Evolutionary conservation across 2,329 filamentous ascomycete species (phyloP), one percentile per base, ranked within the genome.

Genomic region (Aspergillus sp.): DNA sequence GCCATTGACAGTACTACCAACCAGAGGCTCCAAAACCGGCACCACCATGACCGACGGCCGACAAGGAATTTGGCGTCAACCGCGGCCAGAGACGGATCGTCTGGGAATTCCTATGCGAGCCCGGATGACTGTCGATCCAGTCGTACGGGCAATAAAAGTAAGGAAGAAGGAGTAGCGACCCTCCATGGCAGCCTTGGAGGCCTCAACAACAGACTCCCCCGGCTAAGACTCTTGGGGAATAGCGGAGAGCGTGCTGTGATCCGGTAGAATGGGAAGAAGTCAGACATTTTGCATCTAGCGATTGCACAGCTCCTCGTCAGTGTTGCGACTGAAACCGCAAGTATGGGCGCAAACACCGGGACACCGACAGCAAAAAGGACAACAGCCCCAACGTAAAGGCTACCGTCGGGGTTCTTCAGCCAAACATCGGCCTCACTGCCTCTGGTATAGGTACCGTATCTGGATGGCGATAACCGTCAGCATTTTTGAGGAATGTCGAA

Each of bases 221-320:
- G 70, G 52, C 48, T 82, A 88, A 0, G 81, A 79, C 55, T 88
- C 82, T 51, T 88, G 82, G 0, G 71, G 52, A 31, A 67, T 67
- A 8, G 75, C 71, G 1, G 67, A 69, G 1, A 81, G 60, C 3
- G 63, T 63, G 49, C 86, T 86, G 64, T 88, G 82, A 57, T 86
- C 15, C 81, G 69, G 60, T 84, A 85, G 60, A 86, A 85, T 5
- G 80, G 78, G 61, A 84, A 84, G 66, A 86, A 85, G 8, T 80
- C 80, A 1, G 68, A 72, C 1, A 83, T 65, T 48, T n/a, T 80
- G 75, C 77, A 82, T 81, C 78, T 80, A 86, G 13, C 82, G 68
- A 34, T 73, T 73, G 59, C 82, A 86, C 3, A 86, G 71, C 49
- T 86, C 79, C 48, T 75, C 69, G 41, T 78, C 74, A 0, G 69